phyloP scores from a whole-genome alignment of 768 basidiomycete species.

The Termitomyces sp. region DNA sequence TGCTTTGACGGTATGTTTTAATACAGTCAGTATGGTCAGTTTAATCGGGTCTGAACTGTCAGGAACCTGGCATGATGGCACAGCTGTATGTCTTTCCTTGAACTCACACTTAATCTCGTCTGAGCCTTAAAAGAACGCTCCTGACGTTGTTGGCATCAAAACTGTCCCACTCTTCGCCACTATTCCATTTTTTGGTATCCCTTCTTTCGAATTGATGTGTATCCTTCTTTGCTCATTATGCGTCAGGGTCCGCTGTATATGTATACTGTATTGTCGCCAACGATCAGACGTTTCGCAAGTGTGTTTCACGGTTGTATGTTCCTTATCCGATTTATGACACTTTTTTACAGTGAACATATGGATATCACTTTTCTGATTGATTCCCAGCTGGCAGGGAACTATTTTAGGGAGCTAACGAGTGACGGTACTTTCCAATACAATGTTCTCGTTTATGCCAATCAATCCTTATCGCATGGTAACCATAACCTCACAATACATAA shows the following conservation, averaged over 20 bases:
- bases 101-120: slow-evolving; percentile 5
- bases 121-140: slow-evolving; percentile 10
- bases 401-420: slow-evolving; percentile 15
- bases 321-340: background rate
- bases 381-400: slow-evolving; percentile 22
- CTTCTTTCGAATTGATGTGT: background rate
- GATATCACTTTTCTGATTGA: slow-evolving; percentile 36
- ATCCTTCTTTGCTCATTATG: slow-evolving; percentile 1
- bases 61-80: slow-evolving; percentile 31
- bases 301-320: background rate
- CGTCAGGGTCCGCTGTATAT: slow-evolving; percentile 37
- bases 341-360: slow-evolving; percentile 18
- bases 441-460: slow-evolving; percentile 26
- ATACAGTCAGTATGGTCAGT: background rate
- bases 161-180: slow-evolving; percentile 18
- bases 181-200: slow-evolving; percentile 29
- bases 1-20: slow-evolving; percentile 19
- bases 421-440: slow-evolving; percentile 23
- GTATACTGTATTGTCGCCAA: slow-evolving; percentile 32
- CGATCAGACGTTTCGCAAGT: slow-evolving; percentile 15
- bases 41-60: background rate
- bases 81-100: slow-evolving; percentile 9
- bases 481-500: slow-evolving; percentile 30
- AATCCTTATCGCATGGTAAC: slow-evolving; percentile 18
- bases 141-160: slow-evolving; percentile 2